These are phyloP conservation scores for Mycena filopes DNA, from an alignment of 768 basidiomycete species.

Conservation along the genomic window DNA sequence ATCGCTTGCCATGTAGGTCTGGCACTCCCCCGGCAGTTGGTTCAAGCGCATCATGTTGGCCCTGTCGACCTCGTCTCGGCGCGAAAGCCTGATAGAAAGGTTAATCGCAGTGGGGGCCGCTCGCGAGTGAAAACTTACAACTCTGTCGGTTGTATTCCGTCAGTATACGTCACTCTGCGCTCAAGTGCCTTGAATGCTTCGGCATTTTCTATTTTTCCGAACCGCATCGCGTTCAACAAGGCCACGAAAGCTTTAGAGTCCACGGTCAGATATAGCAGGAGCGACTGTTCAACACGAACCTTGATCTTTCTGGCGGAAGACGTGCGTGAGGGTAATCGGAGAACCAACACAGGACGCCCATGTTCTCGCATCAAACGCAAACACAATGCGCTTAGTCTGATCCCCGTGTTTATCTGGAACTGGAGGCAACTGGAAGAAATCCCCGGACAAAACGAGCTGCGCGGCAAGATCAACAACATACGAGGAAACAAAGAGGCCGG, in stretches of 20 bases:
- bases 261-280: neutral
- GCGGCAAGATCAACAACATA: neutral
- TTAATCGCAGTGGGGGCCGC: neutral
- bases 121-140: slow-evolving; percentile 56
- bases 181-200: slow-evolving; percentile 65
- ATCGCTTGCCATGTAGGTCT: slow-evolving; percentile 58
- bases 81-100: slow-evolving; percentile 65
- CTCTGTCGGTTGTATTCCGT: slow-evolving; percentile 85
- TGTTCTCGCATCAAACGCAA: slow-evolving; percentile 84
- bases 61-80: slow-evolving; percentile 74
- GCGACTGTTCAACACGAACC: slow-evolving; percentile 43
- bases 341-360: slow-evolving; percentile 75
- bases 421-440: slow-evolving; percentile 93
- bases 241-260: slow-evolving; percentile 70
- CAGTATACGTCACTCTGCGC: slow-evolving; percentile 68
- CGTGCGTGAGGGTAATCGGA: slow-evolving; percentile 70
- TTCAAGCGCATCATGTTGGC: slow-evolving; percentile 68
- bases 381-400: slow-evolving; percentile 60
- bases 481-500: neutral
- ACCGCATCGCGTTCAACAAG: slow-evolving; percentile 90
- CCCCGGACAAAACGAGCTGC: slow-evolving; percentile 87
- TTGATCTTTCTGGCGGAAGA: slow-evolving; percentile 91
- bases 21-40: slow-evolving; percentile 50
- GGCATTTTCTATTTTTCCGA: slow-evolving; percentile 62
- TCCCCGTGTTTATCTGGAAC: slow-evolving; percentile 65